Evolutionary conservation across 805 yeast species (phyloP), one percentile per base, ranked within the genome.

Genomic region (Lachancea sp.): DNA sequence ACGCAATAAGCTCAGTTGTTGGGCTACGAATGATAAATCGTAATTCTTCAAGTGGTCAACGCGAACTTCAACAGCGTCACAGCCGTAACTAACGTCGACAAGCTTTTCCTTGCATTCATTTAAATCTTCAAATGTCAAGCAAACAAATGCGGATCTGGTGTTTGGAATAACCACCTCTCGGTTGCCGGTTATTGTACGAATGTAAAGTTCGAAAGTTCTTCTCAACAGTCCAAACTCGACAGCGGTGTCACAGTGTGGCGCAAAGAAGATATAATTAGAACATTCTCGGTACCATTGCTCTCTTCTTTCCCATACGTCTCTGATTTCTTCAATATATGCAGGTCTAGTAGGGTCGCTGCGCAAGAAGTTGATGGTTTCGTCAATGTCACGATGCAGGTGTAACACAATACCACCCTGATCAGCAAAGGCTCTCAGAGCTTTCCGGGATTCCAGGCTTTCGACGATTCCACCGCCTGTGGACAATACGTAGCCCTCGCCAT

Each of bases 381-480:
- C 80, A 46, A 90, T 74, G 52, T 85, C 84, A 49, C 99, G 80
- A 61, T 90, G 97, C 44, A 92, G 71, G 54, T 92, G 97, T 41
- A 92, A 69, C 9, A 92, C 97, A 48, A 84, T 72, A 29, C 96
- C 95, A 19, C 83, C 84, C 11, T 62, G 47, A 17, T 65, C 52
- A 6, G 64, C 62, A 59, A 78, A 83, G 6, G 68, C 58, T 50
- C 78, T 72, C 59, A 92, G 69, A 6, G 76, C 49, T 8, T 69
- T 69, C 52, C 97, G 75, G 4, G 94, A 78, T n/a, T 61, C 72
- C 6, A 70, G 70, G 29, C 73, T 73, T 63, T 90, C 97, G 20
- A 92, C 95, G 45, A 92, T 71, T 8, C 99, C 99, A 32, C 99
- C 99, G 24, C 99, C 99, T 36, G 96, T 85, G 0, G 97, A 85